Evolutionary conservation across 495 filamentous ascomycete genomes (phyloP), one percentile per base, ranked within the genome.

Genomic region (Trichoderma gamsii): DNA sequence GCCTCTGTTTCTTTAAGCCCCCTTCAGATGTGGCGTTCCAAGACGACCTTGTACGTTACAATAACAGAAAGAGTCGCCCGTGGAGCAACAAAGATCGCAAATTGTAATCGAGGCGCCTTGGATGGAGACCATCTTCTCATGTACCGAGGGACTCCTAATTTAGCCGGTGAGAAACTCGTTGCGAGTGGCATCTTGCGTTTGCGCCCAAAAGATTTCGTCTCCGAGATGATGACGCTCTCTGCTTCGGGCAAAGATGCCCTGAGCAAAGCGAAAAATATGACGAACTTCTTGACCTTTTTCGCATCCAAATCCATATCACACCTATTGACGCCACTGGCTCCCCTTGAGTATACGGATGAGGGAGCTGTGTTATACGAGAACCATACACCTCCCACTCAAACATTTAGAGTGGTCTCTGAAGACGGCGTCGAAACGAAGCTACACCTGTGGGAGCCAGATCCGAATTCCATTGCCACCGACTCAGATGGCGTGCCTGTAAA

Each of bases 141-240:
- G 44, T 52, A 52, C n/a, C 18, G 25, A 25, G 16, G 25, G 5
- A 23, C 25, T 1, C 49, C 49, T 4, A 52, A 7, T 21, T 23
- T 4, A 21, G n/a, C n/a, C n/a, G 4, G n/a, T 1, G 49, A 52
- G 49, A 52, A 52, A 23, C 18, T 52, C 16, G 63, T 89, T 61
- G 88, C 85, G 46, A 79, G 81, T 68, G 87, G 88, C 27, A 85
- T 87, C 38, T 80, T 90, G 77, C 77, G 82, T 67, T 87, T 90
- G 67, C 76, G 81, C 46, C 74, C 78, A 16, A 69, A 67, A 12
- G 84, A 89, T 66, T 89, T 90, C 68, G 52, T 81, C 7, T 81
- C 80, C 12, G 85, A 90, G 72, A 76, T 89, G 59, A 71, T 80
- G 65, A 88, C 85, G 27, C 79, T 89, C 66, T 78, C 78, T 0